phyloP scores from a whole-genome alignment of 768 basidiomycete species.

The Rhodotorula paludigena region DNA sequence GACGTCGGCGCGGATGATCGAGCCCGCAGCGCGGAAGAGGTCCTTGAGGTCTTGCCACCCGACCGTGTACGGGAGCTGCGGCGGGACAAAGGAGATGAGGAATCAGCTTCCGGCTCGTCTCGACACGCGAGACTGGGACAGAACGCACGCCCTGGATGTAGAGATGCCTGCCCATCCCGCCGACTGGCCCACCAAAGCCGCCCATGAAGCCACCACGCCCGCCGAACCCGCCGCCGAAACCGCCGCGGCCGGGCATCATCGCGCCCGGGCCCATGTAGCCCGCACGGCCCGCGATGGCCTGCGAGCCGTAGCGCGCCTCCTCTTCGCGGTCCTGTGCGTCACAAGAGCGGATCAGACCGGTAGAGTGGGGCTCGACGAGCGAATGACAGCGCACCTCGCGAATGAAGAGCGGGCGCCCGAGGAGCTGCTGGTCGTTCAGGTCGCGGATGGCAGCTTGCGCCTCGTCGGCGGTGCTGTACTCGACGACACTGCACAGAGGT shows the following conservation, averaged over 20 bases:
- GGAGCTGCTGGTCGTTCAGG: conserved; percentile 78
- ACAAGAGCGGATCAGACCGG: neutral
- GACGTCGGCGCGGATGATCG: conserved; percentile 91
- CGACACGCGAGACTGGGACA: too few relatives aligned
- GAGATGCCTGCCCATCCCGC: conserved; percentile 18
- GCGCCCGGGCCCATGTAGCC: conserved; percentile 40
- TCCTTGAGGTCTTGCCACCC: conserved; percentile 99
- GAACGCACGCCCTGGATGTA: conserved; percentile 35
- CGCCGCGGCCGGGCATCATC: conserved; percentile 27
- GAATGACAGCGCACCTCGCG: conserved; percentile 67
- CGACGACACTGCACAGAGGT: conserved; percentile 68
- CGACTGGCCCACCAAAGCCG: conserved; percentile 14
- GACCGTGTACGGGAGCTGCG: conserved; percentile 87
- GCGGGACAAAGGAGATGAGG: too few relatives aligned
- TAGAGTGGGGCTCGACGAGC: neutral
- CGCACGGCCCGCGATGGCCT: conserved; percentile 75
- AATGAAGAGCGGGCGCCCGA: conserved; percentile 92
- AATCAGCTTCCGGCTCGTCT: too few relatives aligned
- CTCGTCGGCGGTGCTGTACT: conserved; percentile 84
- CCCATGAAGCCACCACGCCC: conserved; percentile 31
- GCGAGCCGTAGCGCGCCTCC: conserved; percentile 89
- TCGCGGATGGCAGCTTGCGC: conserved; percentile 83
- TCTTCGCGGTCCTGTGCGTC: conserved; percentile 83
- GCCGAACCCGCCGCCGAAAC: conserved; percentile 31
- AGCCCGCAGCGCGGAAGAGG: conserved; percentile 88